Percentiles rank a stretch among this genome's conserved stretches.
phyloP scores from a whole-genome alignment of 2,329 filamentous ascomycete genomes.

The Simplicillium sp. region DNA sequence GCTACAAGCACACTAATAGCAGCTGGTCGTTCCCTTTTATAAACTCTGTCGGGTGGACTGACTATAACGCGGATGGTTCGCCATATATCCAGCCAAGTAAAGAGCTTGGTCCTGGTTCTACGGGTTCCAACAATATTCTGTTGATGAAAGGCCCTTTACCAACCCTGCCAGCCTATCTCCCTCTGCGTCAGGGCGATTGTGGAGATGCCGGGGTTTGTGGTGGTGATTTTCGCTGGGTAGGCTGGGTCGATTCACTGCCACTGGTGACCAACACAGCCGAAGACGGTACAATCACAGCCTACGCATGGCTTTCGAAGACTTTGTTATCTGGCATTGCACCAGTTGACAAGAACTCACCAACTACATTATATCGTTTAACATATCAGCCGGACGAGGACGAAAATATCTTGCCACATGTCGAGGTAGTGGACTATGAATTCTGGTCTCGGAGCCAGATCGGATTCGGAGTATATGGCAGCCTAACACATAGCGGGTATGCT shows the following conservation, averaged over 20 bases:
- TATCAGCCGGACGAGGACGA: constrained; percentile 6
- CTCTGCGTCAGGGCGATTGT: not conserved
- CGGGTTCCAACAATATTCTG: constrained; percentile 5
- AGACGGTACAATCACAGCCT: constrained; percentile 8
- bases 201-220: constrained; percentile 7
- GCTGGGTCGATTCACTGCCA: constrained; percentile 10
- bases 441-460: constrained; percentile 7
- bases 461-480: constrained; percentile 11
- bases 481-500: constrained; percentile 9
- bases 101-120: constrained; percentile 1
- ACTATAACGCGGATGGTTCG: constrained; percentile 6
- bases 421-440: constrained; percentile 6
- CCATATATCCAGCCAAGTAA: constrained; percentile 4
- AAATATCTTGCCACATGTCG: constrained; percentile 7
- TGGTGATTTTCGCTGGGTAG: constrained; percentile 7
- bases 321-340: constrained; percentile 1
- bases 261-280: constrained; percentile 6
- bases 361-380: constrained; percentile 9
- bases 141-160: not conserved
- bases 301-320: constrained; percentile 8
- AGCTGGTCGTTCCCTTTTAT: constrained; percentile 5
- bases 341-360: not conserved
- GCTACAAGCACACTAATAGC: constrained; percentile 3
- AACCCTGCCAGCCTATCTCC: not conserved
- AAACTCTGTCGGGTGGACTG: constrained; percentile 9